Evolutionary conservation across 345 rosid species (phyloP).

Genomic region (Mercurialis annua): DNA sequence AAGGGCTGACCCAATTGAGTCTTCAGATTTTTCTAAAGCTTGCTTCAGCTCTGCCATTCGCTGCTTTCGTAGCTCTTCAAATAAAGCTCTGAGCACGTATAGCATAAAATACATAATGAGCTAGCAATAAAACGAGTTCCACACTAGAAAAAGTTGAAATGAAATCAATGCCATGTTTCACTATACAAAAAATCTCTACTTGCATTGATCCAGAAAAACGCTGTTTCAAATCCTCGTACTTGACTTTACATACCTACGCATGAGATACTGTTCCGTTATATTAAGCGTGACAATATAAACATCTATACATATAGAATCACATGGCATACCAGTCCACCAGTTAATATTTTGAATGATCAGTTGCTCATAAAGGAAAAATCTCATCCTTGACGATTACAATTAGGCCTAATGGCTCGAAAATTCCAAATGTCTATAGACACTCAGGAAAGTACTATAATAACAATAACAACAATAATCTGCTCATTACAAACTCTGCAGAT

Average conservation of each 20-base stretch:
- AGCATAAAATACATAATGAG: slow-evolving; percentile 9
- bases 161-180: not conserved
- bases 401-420: too few species aligned
- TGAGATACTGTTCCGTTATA: not conserved
- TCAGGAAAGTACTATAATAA: too few species aligned
- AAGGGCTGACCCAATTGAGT: slow-evolving; percentile 59
- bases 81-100: slow-evolving; percentile 52
- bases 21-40: slow-evolving; percentile 67
- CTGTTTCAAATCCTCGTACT: slow-evolving; percentile 64
- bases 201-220: slow-evolving; percentile 69
- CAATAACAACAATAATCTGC: too few species aligned
- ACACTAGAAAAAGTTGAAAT: not conserved
- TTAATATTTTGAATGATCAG: too few species aligned
- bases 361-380: too few species aligned
- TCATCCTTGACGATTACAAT: too few species aligned
- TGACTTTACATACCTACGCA: slow-evolving; percentile 69
- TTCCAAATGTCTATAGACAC: too few species aligned
- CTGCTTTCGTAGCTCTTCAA: slow-evolving; percentile 78
- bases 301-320: too few species aligned
- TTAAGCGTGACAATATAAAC: not conserved
- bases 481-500: too few species aligned
- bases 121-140: not conserved
- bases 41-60: slow-evolving; percentile 68
- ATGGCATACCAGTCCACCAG: too few species aligned
- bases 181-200: slow-evolving; percentile 15